A percentile compares a stretch with the other conserved stretches of the same genome.
Evolutionary conservation across 441 rosid species (phyloP).

Genomic region (Eugenia klotzschiana): DNA sequence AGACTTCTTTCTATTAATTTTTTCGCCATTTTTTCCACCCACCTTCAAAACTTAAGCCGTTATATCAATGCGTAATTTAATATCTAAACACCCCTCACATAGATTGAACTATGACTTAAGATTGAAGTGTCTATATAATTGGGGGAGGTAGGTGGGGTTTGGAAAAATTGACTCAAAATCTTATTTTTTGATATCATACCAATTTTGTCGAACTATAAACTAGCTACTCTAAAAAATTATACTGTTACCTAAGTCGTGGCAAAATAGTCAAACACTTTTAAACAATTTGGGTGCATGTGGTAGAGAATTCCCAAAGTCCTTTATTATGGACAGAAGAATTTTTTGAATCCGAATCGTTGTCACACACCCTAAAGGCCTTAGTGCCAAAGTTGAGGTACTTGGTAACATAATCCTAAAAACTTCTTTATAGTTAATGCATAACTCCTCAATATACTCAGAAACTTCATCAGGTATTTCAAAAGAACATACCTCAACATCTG

Average conservation of each 20-base stretch:
- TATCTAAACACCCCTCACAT: background rate
- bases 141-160: background rate
- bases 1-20: background rate
- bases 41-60: background rate
- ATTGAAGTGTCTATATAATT: background rate
- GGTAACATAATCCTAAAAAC: background rate
- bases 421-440: too few species aligned
- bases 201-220: background rate
- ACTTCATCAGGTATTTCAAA: too few species aligned
- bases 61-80: background rate
- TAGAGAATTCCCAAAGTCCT: background rate
- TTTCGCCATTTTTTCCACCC: background rate
- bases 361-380: background rate
- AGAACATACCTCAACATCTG: too few species aligned
- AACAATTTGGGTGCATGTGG: background rate
- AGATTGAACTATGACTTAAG: background rate
- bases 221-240: background rate
- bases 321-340: background rate
- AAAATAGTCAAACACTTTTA: background rate
- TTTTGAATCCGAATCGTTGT: too few species aligned
- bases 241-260: background rate
- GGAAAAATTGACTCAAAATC: background rate
- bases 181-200: background rate
- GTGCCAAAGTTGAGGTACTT: background rate
- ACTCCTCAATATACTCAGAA: too few species aligned